Base-by-base conservation (phyloP, 2,329 filamentous ascomycete genomes). In the Diplodia seriata region DNA sequence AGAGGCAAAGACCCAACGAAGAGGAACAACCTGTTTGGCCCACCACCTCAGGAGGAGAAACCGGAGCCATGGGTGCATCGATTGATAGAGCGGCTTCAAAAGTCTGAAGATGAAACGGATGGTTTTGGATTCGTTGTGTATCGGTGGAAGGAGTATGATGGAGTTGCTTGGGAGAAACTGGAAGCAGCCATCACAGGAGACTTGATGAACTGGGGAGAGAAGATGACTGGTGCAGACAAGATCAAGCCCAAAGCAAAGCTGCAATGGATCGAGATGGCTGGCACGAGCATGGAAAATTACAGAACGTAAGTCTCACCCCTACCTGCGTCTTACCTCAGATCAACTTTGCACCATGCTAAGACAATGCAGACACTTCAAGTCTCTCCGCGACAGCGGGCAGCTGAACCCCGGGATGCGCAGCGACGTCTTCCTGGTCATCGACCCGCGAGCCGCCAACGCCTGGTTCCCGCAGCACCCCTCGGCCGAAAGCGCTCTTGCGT, bases 131-230 rank as follows among this genome's bases (percentile, higher is more conserved):
- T 64, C 23, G 47, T 53, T 3, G 61, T 40, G 11, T 64, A 64
- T 26, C 47, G 61, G n/a, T 40, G 36, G 61, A 54, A 54, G 23
- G 33, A 54, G 18, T 64, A 64, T 6, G 61, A 64, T 1, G 61
- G 61, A 3, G 61, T 64, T 3, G 12, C 38, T 11, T 64, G 61
- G 61, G 61, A 38, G 20, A 53, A n/a, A 11, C 14, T 64, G 47
- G 33, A 64, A 49, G 33, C 53, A 53, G 50, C 23, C 4, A 43
- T 64, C 12, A 54, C 31, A 1, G 31, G 31, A 7, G 61, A 64
- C n/a, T 5, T 64, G 2, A 40, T 64, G 50, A 64, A 64, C 47
- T 64, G 61, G 61, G 61, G 61, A 26, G 31, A 64, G 15, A 12
- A 33, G 5, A 64, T 49, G 47, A 4, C n/a, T 2, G 61, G 61